Evolutionary conservation across 1,284 basidiomycete species (phyloP).

Genomic region (Rhodotorula glutinis): DNA sequence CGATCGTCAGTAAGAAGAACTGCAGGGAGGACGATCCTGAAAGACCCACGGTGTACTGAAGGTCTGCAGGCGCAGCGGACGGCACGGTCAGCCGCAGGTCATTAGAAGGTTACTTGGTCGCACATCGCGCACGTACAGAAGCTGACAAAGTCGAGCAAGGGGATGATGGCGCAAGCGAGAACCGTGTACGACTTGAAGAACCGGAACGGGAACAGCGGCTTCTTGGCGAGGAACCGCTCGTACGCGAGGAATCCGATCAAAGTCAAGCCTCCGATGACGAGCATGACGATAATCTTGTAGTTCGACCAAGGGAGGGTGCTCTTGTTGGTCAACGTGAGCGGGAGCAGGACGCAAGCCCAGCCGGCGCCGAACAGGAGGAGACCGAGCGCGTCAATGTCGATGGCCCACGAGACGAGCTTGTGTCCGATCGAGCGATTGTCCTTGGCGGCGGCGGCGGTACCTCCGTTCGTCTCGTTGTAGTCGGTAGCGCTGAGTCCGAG

Average conservation of each 20-base stretch:
- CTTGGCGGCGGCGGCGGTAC: constrained; percentile 11
- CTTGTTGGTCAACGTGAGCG: constrained; percentile 59
- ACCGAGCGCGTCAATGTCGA: constrained; percentile 64
- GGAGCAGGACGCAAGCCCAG: constrained; percentile 58
- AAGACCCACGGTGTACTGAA: constrained; percentile 41
- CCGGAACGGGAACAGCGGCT: constrained; percentile 52
- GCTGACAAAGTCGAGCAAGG: constrained; percentile 47
- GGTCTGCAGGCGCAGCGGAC: constrained; percentile 27
- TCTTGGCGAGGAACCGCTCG: constrained; percentile 51
- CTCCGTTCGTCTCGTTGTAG: constrained; percentile 33
- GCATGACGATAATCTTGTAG: constrained; percentile 46
- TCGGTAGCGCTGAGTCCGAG: constrained; percentile 52
- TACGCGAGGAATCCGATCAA: constrained; percentile 51
- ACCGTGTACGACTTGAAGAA: constrained; percentile 47
- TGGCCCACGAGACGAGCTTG: constrained; percentile 40
- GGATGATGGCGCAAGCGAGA: constrained; percentile 47
- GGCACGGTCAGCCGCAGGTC: not conserved
- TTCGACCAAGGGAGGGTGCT: constrained; percentile 42
- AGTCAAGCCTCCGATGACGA: constrained; percentile 49
- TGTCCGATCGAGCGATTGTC: constrained; percentile 15
- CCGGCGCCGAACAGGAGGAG: constrained; percentile 64
- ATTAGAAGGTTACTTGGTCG: not conserved
- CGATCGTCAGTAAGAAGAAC: too few species aligned
- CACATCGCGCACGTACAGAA: constrained; percentile 13
- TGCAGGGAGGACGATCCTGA: too few species aligned